Conservation (phyloP, 2,329 filamentous ascomycete species). For the Alternaria ventricosa region DNA sequence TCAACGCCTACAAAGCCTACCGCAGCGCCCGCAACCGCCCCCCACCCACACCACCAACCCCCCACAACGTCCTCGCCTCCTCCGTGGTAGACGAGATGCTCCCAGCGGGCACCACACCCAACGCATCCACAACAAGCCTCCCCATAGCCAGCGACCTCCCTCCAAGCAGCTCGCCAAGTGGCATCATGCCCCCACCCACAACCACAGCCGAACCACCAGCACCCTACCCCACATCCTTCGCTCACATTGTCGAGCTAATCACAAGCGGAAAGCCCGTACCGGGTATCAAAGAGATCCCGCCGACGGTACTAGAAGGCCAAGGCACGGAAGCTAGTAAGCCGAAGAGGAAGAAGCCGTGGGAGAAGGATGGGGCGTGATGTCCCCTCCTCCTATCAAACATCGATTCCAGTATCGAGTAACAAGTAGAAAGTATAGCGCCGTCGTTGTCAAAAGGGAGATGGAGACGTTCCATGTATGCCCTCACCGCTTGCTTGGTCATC, state of each 20-base stretch:
- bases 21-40: slow-evolving; percentile 46
- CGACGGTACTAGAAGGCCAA: slow-evolving; percentile 75
- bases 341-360: slow-evolving; percentile 79
- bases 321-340: slow-evolving; percentile 63
- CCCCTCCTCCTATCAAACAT: neutral
- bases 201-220: slow-evolving; percentile 56
- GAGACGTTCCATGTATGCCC: neutral
- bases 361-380: slow-evolving; percentile 59
- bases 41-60: slow-evolving; percentile 21
- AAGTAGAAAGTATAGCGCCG: too few relatives aligned
- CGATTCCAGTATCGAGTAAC: too few relatives aligned
- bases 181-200: slow-evolving; percentile 33
- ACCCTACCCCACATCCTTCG: slow-evolving; percentile 81
- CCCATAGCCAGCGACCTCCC: neutral
- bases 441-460: too few relatives aligned
- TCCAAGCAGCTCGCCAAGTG: slow-evolving; percentile 12
- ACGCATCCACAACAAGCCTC: slow-evolving; percentile 1
- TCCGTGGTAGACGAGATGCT: slow-evolving; percentile 9
- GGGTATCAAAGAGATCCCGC: slow-evolving; percentile 85
- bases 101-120: neutral
- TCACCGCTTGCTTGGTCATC: neutral
- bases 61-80: slow-evolving; percentile 23
- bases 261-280: slow-evolving; percentile 82
- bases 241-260: slow-evolving; percentile 84
- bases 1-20: slow-evolving; percentile 72